Base-by-base conservation (phyloP, 495 filamentous ascomycete species). In the Ascobolus immersus region DNA sequence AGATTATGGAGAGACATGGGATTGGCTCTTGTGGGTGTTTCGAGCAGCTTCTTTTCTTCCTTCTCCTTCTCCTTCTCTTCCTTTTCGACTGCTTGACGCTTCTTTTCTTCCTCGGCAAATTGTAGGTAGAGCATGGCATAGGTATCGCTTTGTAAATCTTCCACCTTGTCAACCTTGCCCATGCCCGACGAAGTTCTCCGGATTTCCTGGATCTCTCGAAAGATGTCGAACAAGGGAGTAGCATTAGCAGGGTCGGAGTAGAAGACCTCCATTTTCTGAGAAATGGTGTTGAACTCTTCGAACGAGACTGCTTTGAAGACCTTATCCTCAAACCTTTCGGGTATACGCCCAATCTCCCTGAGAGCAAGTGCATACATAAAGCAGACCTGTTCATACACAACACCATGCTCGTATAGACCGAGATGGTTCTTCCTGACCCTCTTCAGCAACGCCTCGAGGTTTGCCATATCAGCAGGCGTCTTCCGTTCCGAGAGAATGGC, bases 81-180 rank as follows among this genome's bases (percentile, higher is more conserved):
- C 8, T n/a, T n/a, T n/a, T n/a, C n/a, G 32, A n/a, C 1, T 1
- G 21, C 32, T 12, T 34, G 14, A 19, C 44, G 41, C 17, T 45
- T 45, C 9, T 36, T 17, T 6, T 36, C 32, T 18, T 41, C 44
- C 7, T 44, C 40, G 22, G 44, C 56, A 29, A 65, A 37, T 28
- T 65, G 55, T 1, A 53, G 50, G 51, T 82, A 92, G 5, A 94
- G 55, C n/a, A 65, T 58, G 2, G 77, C 71, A 50, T 86, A 99
- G 20, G 75, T 62, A 48, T 99, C 86, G 10, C 67, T 70, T 34
- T 92, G 72, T 19, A 94, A 60, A 47, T 94, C 86, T 46, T 94
- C 89, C 27, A 93, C 77, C 21, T 73, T 60, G 2, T 69, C 65
- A 4, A 71, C 65, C 47, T 82, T 90, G 69, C 82, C 84, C 6